Percentiles rank a stretch among this genome's conserved stretches.
These are phyloP conservation scores for Leishmania mexicana DNA, from an alignment of 208 protist genomes.

Conservation along the genomic window DNA sequence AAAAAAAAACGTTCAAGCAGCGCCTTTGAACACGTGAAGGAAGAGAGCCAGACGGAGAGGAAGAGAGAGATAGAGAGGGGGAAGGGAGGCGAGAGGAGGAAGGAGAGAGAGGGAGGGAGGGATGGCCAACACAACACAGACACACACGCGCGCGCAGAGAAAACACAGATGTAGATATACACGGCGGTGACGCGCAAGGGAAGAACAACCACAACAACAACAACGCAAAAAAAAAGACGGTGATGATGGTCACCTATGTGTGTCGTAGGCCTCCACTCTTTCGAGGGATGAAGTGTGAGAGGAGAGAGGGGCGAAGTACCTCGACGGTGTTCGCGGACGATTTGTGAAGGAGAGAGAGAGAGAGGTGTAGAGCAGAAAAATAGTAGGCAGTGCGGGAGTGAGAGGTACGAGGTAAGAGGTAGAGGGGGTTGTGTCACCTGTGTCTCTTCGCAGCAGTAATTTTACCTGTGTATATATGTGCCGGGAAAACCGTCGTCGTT, in stretches of 20 bases:
- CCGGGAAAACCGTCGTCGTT: neutral
- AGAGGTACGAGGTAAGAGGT: neutral
- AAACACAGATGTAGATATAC: neutral
- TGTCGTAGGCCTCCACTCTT: neutral
- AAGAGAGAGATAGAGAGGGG: too few relatives aligned
- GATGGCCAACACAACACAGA: neutral
- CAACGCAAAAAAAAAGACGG: neutral
- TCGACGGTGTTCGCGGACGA: neutral
- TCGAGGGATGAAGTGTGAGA: neutral
- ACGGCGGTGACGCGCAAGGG: neutral
- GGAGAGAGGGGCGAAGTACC: neutral
- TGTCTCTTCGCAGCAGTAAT: neutral
- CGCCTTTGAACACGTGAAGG: neutral
- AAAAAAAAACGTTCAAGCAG: neutral
- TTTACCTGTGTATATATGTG: neutral
- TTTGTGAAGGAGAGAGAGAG: neutral
- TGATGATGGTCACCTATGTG: neutral
- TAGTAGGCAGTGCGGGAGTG: too few relatives aligned
- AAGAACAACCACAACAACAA: neutral
- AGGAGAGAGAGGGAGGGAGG: neutral
- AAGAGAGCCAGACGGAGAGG: neutral
- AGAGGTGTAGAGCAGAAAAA: neutral
- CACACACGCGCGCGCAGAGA: neutral
- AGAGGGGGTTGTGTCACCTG: neutral
- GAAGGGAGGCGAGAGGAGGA: neutral